Base-by-base conservation (phyloP, 495 filamentous ascomycete species). In the Podospora bellae-mahoneyi region DNA sequence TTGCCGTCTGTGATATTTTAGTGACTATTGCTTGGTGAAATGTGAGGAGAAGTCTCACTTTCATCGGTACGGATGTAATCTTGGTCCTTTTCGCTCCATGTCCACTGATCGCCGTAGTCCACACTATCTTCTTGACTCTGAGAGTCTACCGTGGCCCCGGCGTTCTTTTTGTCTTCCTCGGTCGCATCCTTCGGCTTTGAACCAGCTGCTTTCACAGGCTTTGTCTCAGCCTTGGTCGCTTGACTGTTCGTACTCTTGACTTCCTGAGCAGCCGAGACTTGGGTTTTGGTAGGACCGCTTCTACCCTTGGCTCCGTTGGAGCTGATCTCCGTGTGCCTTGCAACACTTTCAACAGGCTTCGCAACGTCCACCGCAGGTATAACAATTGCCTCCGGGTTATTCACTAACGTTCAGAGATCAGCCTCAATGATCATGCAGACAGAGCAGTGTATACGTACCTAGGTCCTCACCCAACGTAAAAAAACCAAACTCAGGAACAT, bases 81-180 rank as follows among this genome's bases (percentile, higher is more conserved):
- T 23, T 23, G 23, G 39, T 72, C 70, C 15, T 44, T 13, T 7
- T 3, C 15, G 23, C 64, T 58, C 70, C 70, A 72, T 0, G 62
- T 53, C 70, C 70, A 72, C 23, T 28, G 70, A 16, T 56, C 34
- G 13, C 70, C 67, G 27, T 72, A 72, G 39, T 69, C 57, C 57
- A 62, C 67, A 44, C 30, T 61, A 4, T 48, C 61, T 16, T 19
- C 61, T 6, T 68, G 59, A 13, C 6, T 56, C 7, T 28, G 4
- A 34, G 23, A 3, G 1, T 56, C 2, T 5, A 28, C 15, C 4
- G 39, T 3, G 28, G 58, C 2, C 27, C 39, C 28, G 64, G 60
- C 61, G 23, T 63, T 20, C n/a, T 32, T 58, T 62, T 34, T 20
- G 28, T 5, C n/a, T 6, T 65, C 19, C 30, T 13, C 44, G 55